Percentiles rank a stretch among this genome's conserved stretches.
phyloP scores from a whole-genome alignment of 2,329 filamentous ascomycete genomes.

The Xylariaceae sp. region DNA sequence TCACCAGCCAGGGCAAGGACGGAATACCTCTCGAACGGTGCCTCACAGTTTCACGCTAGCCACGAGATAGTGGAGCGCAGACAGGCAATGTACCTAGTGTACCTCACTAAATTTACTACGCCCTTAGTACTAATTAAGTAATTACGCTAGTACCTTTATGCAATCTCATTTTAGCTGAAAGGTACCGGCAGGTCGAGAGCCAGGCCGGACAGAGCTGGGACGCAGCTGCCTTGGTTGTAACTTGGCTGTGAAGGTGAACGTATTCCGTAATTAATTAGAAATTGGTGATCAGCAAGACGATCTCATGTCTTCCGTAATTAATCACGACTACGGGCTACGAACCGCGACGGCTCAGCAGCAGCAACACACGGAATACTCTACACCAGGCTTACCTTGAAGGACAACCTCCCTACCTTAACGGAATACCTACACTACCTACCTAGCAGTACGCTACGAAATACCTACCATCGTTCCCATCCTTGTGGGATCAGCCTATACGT shows the following conservation, averaged over 20 bases:
- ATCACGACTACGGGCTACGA: neutral
- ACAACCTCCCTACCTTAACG: neutral
- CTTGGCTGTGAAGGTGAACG: neutral
- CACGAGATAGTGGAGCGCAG: neutral
- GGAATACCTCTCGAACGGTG: neutral
- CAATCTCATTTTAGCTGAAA: neutral
- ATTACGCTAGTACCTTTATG: neutral
- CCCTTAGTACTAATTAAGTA: neutral
- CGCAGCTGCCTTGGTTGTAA: neutral
- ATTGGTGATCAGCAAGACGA: neutral
- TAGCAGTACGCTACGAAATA: neutral
- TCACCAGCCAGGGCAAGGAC: too few relatives aligned
- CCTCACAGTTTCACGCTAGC: neutral
- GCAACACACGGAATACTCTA: neutral
- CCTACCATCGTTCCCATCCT: conserved; percentile 5
- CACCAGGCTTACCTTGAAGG: too few relatives aligned
- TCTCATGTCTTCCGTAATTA: neutral
- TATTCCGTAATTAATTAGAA: neutral
- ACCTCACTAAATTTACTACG: neutral
- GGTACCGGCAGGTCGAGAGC: neutral
- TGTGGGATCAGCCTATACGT: conserved; percentile 10
- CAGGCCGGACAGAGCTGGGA: neutral
- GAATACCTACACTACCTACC: neutral
- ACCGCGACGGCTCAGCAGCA: neutral
- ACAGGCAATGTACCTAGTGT: too few relatives aligned